Evolutionary conservation across 2,329 filamentous ascomycete species (phyloP).

Genomic region (Huntiella omanensis): DNA sequence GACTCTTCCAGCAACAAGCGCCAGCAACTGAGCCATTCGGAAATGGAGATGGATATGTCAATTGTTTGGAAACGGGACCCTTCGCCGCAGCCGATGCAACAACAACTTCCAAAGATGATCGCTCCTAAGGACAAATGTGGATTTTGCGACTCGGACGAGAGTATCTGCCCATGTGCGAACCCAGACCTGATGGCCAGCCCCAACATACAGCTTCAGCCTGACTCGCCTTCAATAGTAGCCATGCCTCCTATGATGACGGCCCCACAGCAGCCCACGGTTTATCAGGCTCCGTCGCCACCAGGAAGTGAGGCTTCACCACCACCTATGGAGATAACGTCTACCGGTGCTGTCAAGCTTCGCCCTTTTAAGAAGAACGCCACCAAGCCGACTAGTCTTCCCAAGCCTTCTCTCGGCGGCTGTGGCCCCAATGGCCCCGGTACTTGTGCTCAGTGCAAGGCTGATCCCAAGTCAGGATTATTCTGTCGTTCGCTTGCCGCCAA

Average conservation of each 20-base stretch:
- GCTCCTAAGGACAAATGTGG: slow-evolving; percentile 52
- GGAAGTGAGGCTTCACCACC: slow-evolving; percentile 39
- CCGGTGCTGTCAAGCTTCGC: slow-evolving; percentile 42
- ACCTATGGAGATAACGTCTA: slow-evolving; percentile 39
- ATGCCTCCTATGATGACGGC: slow-evolving; percentile 17
- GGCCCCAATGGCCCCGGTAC: slow-evolving; percentile 56
- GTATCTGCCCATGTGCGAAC: slow-evolving; percentile 67
- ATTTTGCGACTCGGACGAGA: slow-evolving; percentile 59
- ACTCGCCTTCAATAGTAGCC: slow-evolving; percentile 20
- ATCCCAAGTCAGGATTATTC: slow-evolving; percentile 66
- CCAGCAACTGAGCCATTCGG: slow-evolving; percentile 21
- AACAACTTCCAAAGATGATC: slow-evolving; percentile 19
- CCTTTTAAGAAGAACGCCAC: slow-evolving; percentile 7
- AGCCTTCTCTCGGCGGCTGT: slow-evolving; percentile 23
- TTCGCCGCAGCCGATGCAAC: slow-evolving; percentile 15
- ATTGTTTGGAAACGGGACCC: slow-evolving; percentile 34
- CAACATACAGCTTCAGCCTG: not conserved
- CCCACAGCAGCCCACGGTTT: slow-evolving; percentile 20
- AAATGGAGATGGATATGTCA: slow-evolving; percentile 57
- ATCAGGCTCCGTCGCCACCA: slow-evolving; percentile 37
- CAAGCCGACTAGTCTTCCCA: slow-evolving; percentile 15
- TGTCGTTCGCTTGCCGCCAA: slow-evolving; percentile 62
- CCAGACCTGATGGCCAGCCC: slow-evolving; percentile 14
- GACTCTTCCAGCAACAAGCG: slow-evolving; percentile 17
- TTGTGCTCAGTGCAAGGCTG: slow-evolving; percentile 58